Evolutionary conservation across 768 basidiomycete genomes (phyloP), one percentile per base, ranked within the genome.

Genomic region (Lentinus tigrinus): DNA sequence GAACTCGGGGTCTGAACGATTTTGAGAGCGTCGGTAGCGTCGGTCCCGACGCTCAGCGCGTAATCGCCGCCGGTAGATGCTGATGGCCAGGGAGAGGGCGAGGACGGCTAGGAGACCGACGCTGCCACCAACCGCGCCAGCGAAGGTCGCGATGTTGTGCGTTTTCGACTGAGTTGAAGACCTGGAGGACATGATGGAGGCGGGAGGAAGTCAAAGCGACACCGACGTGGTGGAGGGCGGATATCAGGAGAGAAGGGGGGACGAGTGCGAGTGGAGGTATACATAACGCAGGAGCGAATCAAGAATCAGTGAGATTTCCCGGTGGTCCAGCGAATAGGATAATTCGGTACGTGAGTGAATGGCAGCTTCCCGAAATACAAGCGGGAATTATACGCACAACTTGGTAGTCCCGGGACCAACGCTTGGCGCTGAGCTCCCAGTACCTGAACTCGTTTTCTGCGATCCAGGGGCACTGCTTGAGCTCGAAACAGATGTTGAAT

Each of bases 91-190:
- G 3, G 77, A 77, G 8, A 80, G 63, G 8, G 80, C 74, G 52
- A 84, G 69, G 37, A 79, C 63, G 11, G 73, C 74, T 11, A 85
- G 76, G 21, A 82, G 77, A 28, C 83, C 83, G 17, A 82, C 75
- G 28, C 74, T 76, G 27, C 80, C 79, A 0, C 80, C 81, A 23
- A 85, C 73, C 1, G 79, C 81, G n/a, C 77, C 81, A 1, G 74
- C 82, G 64, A 86, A 84, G 6, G 83, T 82, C 16, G 74, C 77
- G 48, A 70, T 61, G 49, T 69, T 70, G 55, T 70, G 65, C 31
- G 62, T 52, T 60, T 70, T 69, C 27, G 51, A 26, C 14, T 47
- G 48, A 28, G 49, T 43, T 3, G 55, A 56, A 24, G 62, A 51
- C 23, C 64, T 65, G 62, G 66, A 47, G 38, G 51, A 42, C 52